Percentiles rank a stretch among this genome's conserved stretches.
Conservation (phyloP, 2,329 filamentous ascomycete genomes). For the Talaromyces atroroseus region DNA sequence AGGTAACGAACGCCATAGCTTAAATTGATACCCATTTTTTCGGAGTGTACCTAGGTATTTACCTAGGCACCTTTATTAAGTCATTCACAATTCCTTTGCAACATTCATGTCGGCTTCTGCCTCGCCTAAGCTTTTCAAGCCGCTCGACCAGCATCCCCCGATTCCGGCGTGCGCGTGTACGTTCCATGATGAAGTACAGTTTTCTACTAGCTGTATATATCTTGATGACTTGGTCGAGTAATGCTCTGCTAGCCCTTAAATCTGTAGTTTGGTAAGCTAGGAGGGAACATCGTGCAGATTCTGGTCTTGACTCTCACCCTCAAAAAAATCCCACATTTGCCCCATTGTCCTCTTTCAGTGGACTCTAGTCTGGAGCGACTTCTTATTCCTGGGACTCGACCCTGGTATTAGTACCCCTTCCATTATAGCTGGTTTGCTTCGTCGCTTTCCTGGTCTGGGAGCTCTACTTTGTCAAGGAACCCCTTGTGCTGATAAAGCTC, state of each 20-base stretch:
- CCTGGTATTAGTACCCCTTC: conserved; percentile 64
- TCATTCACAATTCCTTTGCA: conserved; percentile 3
- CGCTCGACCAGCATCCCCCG: background rate
- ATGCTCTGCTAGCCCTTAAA: too few relatives aligned
- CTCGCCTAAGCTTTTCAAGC: background rate
- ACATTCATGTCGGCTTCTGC: conserved; percentile 1
- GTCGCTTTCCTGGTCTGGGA: conserved; percentile 67
- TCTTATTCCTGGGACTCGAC: conserved; percentile 65
- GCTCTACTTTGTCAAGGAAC: conserved; percentile 60
- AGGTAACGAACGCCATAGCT: too few relatives aligned
- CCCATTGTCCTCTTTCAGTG: conserved; percentile 1
- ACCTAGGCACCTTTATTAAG: too few relatives aligned
- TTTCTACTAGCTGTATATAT: background rate
- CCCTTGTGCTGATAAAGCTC: conserved; percentile 78
- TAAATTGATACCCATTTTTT: too few relatives aligned
- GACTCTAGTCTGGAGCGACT: conserved; percentile 1
- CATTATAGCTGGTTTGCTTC: conserved; percentile 59
- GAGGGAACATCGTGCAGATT: too few relatives aligned
- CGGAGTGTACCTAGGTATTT: too few relatives aligned
- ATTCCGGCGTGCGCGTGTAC: background rate
- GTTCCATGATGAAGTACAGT: background rate
- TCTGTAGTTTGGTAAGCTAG: too few relatives aligned
- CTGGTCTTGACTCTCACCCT: too few relatives aligned
- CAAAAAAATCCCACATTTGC: background rate
- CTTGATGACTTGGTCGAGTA: background rate